phyloP scores from a whole-genome alignment of 2,329 filamentous ascomycete species.

The Aschersonia sp. region DNA sequence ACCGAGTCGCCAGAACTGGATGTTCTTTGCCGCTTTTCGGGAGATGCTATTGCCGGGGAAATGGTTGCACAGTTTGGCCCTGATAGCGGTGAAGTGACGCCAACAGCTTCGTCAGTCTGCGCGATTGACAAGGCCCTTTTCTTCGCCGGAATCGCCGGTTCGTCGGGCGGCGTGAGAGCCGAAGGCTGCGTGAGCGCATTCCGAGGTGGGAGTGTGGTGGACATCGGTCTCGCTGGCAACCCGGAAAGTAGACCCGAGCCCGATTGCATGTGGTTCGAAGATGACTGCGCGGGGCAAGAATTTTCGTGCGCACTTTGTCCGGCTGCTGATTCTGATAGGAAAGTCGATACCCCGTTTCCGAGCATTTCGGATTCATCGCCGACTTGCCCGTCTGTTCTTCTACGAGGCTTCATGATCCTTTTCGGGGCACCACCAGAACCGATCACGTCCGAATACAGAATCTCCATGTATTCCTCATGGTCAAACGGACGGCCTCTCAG shows the following conservation, averaged over 20 bases:
- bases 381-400: conserved; percentile 30
- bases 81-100: conserved; percentile 9
- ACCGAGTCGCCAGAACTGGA: conserved; percentile 10
- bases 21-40: conserved; percentile 19
- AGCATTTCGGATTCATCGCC: conserved; percentile 33
- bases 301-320: conserved; percentile 11
- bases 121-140: conserved; percentile 23
- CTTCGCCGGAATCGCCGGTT: conserved; percentile 26
- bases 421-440: conserved; percentile 46
- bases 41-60: conserved; percentile 14
- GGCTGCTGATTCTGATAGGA: conserved; percentile 21
- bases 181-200: conserved; percentile 23
- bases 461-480: conserved; percentile 45
- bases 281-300: conserved; percentile 11
- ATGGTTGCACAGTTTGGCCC: conserved; percentile 16
- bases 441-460: conserved; percentile 44
- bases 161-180: conserved; percentile 42
- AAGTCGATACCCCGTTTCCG: conserved; percentile 30
- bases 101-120: conserved; percentile 6
- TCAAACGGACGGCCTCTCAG: conserved; percentile 43
- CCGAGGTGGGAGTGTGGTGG: conserved; percentile 22
- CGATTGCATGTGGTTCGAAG: conserved; percentile 15
- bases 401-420: conserved; percentile 39
- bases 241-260: conserved; percentile 10
- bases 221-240: conserved; percentile 12